Evolutionary conservation across 768 basidiomycete genomes (phyloP).

Genomic region (Suillus clintonianus): DNA sequence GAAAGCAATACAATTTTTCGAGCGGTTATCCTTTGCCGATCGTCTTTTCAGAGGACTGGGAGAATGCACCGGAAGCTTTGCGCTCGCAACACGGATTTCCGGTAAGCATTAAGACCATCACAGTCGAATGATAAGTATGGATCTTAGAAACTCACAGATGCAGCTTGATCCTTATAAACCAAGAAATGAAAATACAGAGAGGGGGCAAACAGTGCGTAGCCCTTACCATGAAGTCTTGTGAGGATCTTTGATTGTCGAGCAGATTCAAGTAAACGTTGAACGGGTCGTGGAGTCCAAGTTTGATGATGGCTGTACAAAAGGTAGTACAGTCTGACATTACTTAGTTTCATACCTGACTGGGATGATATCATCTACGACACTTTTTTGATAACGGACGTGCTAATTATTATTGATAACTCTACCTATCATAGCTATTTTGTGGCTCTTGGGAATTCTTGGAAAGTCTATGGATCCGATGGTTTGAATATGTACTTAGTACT

Average conservation of each 20-base stretch:
- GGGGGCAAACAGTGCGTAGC: constrained; percentile 10
- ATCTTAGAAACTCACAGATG: constrained; percentile 1
- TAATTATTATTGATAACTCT: too few species aligned
- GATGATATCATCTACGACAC: too few species aligned
- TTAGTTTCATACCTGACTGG: too few species aligned
- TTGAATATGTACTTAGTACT: too few species aligned
- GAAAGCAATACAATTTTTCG: not conserved
- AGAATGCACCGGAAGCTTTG: not conserved
- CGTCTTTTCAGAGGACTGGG: not conserved
- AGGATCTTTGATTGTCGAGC: not conserved
- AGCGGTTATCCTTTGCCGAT: constrained; percentile 4
- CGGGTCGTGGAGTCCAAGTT: constrained; percentile 21
- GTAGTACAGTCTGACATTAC: not conserved
- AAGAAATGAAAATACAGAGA: not conserved
- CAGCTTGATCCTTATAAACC: constrained; percentile 4
- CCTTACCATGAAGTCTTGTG: not conserved
- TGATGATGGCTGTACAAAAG: constrained; percentile 6
- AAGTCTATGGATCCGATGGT: too few species aligned
- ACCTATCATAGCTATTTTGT: too few species aligned
- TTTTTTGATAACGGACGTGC: too few species aligned
- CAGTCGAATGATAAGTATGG: too few species aligned
- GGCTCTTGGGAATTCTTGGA: not conserved
- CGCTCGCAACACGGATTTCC: not conserved
- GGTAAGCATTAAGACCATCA: not conserved
- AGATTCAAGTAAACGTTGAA: constrained; percentile 21